Evolutionary conservation across 768 basidiomycete species (phyloP).

Genomic region (Mycena rosella): DNA sequence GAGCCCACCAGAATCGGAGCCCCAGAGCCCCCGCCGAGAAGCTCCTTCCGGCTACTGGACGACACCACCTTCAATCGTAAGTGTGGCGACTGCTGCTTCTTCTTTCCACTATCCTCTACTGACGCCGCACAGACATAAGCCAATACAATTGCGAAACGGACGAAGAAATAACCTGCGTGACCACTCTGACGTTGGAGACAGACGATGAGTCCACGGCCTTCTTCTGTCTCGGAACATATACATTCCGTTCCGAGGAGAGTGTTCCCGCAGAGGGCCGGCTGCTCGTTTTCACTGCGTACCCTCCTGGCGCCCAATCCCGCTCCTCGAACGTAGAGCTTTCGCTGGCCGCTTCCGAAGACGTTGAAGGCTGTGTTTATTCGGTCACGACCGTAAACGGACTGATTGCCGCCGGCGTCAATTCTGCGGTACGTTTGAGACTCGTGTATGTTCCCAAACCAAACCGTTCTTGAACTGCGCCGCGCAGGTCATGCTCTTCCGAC

Average conservation of each 20-base stretch:
- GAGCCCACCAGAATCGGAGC: slow-evolving; percentile 69
- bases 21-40: slow-evolving; percentile 52
- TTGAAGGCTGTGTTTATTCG: slow-evolving; percentile 79
- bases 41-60: slow-evolving; percentile 77
- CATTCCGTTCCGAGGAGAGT: slow-evolving; percentile 55
- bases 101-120: background rate
- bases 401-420: slow-evolving; percentile 80
- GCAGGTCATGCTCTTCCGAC: slow-evolving; percentile 64
- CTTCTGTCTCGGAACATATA: slow-evolving; percentile 65
- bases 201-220: slow-evolving; percentile 50
- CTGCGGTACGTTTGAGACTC: slow-evolving; percentile 65
- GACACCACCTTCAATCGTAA: slow-evolving; percentile 73
- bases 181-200: slow-evolving; percentile 49
- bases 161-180: slow-evolving; percentile 75
- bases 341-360: slow-evolving; percentile 57
- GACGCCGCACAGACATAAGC: slow-evolving; percentile 53
- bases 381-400: slow-evolving; percentile 62
- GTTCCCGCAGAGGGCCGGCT: slow-evolving; percentile 72
- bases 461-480: slow-evolving; percentile 1
- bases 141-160: slow-evolving; percentile 61
- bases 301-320: slow-evolving; percentile 40
- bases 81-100: slow-evolving; percentile 45
- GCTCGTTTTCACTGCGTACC: slow-evolving; percentile 62
- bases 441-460: slow-evolving; percentile 7
- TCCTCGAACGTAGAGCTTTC: slow-evolving; percentile 48